Conservation (phyloP, 2,329 filamentous ascomycete genomes). For the Cercospora sp. region DNA sequence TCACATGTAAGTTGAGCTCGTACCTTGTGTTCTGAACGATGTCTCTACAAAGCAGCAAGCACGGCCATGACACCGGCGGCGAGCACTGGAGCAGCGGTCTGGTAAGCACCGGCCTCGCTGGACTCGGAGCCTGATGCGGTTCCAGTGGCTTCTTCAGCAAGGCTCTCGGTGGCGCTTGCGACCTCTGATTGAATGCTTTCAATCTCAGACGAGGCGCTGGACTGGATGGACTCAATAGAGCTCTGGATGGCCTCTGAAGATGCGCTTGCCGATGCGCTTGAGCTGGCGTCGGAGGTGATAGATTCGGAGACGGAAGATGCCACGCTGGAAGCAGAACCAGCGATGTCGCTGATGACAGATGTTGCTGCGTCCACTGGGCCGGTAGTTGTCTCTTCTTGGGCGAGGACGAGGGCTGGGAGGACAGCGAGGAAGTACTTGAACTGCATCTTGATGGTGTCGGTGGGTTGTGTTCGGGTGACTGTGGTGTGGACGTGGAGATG, state of each 20-base stretch:
- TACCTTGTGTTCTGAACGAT: not conserved
- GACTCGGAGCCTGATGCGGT: not conserved
- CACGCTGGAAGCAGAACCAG: not conserved
- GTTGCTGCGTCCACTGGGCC: not conserved
- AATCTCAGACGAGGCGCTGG: not conserved
- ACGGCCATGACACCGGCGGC: conserved; percentile 9
- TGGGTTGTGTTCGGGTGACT: not conserved
- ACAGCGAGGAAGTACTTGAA: conserved; percentile 12
- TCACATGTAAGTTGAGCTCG: not conserved
- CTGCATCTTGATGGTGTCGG: conserved; percentile 5
- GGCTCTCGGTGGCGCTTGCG: not conserved
- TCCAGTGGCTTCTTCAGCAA: not conserved
- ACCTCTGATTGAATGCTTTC: conserved; percentile 5
- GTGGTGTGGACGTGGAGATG: not conserved
- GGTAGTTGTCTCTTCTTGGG: not conserved
- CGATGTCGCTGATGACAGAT: not conserved
- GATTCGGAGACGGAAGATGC: not conserved
- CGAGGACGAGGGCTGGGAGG: not conserved
- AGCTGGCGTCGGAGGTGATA: not conserved
- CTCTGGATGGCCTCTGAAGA: not conserved
- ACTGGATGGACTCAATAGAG: conserved; percentile 4
- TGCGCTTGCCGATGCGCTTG: not conserved
- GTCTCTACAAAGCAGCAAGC: conserved; percentile 7
- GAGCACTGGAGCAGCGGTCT: conserved; percentile 8
- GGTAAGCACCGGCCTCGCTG: not conserved